Conservation (phyloP, 225 moss, liverwort and hornwort species). For the Marchantia paleacea region DNA sequence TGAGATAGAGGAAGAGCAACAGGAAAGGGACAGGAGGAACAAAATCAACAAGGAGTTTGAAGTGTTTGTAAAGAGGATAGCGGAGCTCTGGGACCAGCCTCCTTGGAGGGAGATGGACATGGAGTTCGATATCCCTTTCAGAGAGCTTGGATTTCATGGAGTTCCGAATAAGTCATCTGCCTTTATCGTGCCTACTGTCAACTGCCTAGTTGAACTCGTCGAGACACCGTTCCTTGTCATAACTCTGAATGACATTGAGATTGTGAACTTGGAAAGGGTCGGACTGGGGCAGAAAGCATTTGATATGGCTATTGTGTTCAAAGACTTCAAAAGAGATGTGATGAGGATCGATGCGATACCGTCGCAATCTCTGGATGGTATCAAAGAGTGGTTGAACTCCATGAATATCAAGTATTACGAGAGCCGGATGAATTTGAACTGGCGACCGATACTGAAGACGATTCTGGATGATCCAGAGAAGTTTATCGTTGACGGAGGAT, state of each 20-base stretch:
- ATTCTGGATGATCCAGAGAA: constrained; percentile 97
- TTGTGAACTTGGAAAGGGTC: constrained; percentile 94
- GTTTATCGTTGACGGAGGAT: constrained; percentile 95
- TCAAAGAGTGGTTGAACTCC: constrained; percentile 99
- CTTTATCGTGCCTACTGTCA: constrained; percentile 97
- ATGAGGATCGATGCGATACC: constrained; percentile 96
- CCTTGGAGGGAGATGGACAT: constrained; percentile 94
- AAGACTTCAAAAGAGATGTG: constrained; percentile 96
- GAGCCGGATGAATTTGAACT: constrained; percentile 98
- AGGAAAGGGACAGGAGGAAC: constrained; percentile 95
- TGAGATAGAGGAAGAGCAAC: constrained; percentile 98
- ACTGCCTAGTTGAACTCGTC: constrained; percentile 92
- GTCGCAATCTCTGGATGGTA: constrained; percentile 86
- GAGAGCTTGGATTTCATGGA: constrained; percentile 97
- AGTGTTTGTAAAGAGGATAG: constrained; percentile 88
- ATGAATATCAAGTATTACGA: constrained; percentile 99
- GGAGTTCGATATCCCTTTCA: constrained; percentile 95
- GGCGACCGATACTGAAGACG: constrained; percentile 95
- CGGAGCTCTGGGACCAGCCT: constrained; percentile 93
- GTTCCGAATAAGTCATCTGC: constrained; percentile 98
- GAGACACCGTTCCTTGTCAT: constrained; percentile 95
- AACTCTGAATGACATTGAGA: constrained; percentile 95
- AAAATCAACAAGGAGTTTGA: constrained; percentile 99
- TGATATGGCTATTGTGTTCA: constrained; percentile 98
- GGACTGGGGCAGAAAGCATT: constrained; percentile 98